Conservation (phyloP, 257 asterid genomes). For the Ligustrum vulgare region DNA sequence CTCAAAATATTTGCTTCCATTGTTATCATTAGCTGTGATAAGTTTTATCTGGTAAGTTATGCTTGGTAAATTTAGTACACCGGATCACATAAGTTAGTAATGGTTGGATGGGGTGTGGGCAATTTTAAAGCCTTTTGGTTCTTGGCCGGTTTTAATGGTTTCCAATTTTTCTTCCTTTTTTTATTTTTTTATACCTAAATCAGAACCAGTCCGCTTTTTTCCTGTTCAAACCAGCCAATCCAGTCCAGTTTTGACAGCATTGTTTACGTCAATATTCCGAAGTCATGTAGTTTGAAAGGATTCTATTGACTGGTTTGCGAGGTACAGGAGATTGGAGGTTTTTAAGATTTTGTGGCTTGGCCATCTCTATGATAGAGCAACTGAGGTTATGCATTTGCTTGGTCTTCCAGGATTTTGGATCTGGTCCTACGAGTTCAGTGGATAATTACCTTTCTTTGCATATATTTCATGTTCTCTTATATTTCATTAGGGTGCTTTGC, state of each 20-base stretch:
- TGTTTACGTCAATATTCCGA: background rate
- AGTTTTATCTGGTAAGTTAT: background rate
- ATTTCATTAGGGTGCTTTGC: no score
- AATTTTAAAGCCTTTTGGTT: background rate
- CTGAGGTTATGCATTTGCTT: no score
- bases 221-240: background rate
- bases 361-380: no score
- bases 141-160: background rate
- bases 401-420: no score
- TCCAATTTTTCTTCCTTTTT: background rate
- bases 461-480: no score
- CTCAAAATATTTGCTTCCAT: background rate
- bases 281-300: background rate
- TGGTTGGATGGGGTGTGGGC: background rate
- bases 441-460: no score
- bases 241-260: background rate
- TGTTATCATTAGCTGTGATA: background rate
- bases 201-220: background rate
- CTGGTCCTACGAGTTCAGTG: no score
- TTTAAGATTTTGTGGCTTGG: no score
- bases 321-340: slow-evolving; percentile 87
- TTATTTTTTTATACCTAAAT: background rate
- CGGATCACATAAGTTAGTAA: background rate
- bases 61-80: background rate
- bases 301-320: slow-evolving; percentile 9